These are phyloP conservation scores for Tagetes patula DNA, from an alignment of 129 eudicot species.

Conservation along the genomic window DNA sequence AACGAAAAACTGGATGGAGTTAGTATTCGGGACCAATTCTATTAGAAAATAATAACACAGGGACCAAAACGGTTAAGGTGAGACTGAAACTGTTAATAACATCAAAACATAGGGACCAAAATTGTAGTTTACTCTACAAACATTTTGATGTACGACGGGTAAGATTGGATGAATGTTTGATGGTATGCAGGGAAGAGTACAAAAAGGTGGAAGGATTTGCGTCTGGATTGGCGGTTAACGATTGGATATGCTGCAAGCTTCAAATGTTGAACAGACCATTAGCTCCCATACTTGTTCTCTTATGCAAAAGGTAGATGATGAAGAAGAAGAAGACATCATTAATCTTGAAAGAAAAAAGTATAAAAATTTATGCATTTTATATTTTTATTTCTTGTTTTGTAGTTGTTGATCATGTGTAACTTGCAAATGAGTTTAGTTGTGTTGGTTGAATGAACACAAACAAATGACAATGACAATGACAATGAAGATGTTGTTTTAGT, in stretches of 20 bases:
- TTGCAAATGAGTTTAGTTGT: background rate
- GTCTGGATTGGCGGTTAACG: constrained; percentile 55
- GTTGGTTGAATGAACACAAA: background rate
- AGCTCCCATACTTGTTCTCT: constrained; percentile 69
- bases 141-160: background rate
- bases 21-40: too few relatives aligned
- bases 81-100: too few relatives aligned
- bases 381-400: background rate
- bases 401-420: background rate
- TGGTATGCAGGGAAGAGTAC: constrained; percentile 71
- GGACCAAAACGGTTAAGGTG: too few relatives aligned
- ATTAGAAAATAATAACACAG: too few relatives aligned
- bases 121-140: too few relatives aligned
- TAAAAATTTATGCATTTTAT: background rate
- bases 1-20: too few relatives aligned
- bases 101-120: too few relatives aligned
- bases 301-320: constrained; percentile 60
- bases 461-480: too few relatives aligned
- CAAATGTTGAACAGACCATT: constrained; percentile 75
- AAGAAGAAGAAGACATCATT: background rate
- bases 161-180: constrained; percentile 3
- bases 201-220: constrained; percentile 72
- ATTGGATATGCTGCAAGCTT: constrained; percentile 83
- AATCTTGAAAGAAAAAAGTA: background rate
- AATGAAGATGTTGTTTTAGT: too few relatives aligned